Conservation (phyloP, 2,329 filamentous ascomycete species). For the Epicoccum nigrum region DNA sequence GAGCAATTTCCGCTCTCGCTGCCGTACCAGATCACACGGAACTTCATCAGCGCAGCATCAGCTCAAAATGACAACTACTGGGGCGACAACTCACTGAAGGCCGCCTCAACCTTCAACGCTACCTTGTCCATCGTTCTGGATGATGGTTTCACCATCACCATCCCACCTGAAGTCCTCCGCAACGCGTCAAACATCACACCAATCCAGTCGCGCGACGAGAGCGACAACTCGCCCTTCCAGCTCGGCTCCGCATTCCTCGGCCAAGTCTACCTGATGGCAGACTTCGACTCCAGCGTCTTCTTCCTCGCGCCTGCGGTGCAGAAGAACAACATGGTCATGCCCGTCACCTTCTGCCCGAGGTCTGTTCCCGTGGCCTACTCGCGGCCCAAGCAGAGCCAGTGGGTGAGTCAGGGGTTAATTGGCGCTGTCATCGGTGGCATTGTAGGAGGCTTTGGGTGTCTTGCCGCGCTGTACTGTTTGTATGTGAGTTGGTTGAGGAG, state of each 20-base stretch:
- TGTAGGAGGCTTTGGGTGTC: slow-evolving; percentile 42
- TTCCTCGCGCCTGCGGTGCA: slow-evolving; percentile 50
- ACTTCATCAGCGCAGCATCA: slow-evolving; percentile 46
- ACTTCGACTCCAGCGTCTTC: slow-evolving; percentile 50
- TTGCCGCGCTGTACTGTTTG: slow-evolving; percentile 37
- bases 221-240: slow-evolving; percentile 41
- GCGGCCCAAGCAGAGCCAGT: slow-evolving; percentile 34
- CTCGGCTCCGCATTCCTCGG: slow-evolving; percentile 51
- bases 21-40: slow-evolving; percentile 49
- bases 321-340: slow-evolving; percentile 51
- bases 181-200: slow-evolving; percentile 49
- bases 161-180: slow-evolving; percentile 47
- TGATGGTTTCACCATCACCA: slow-evolving; percentile 49
- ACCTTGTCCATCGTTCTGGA: slow-evolving; percentile 50
- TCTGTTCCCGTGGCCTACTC: slow-evolving; percentile 44
- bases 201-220: slow-evolving; percentile 38
- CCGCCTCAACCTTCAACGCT: slow-evolving; percentile 47
- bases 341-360: slow-evolving; percentile 49
- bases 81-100: slow-evolving; percentile 47
- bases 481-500: slow-evolving; percentile 38
- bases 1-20: slow-evolving; percentile 52
- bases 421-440: slow-evolving; percentile 49
- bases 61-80: slow-evolving; percentile 47
- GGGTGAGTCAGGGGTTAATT: slow-evolving; percentile 44
- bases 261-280: slow-evolving; percentile 53